phyloP scores from a whole-genome alignment of 2,329 filamentous ascomycete species.

The Conoideocrella luteorostrata region DNA sequence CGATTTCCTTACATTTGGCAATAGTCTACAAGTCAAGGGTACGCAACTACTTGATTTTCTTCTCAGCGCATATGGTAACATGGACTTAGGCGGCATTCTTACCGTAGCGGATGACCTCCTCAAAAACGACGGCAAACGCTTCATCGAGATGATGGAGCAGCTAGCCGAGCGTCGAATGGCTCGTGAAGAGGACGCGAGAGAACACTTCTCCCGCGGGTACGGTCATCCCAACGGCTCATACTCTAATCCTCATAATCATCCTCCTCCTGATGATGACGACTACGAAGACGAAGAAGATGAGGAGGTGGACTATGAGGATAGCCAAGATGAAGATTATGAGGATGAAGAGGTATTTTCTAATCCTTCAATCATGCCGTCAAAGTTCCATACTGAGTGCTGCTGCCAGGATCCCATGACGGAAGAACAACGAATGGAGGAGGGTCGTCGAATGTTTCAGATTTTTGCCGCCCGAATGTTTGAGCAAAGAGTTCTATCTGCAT shows the following conservation, averaged over 20 bases:
- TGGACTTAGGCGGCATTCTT: slow-evolving; percentile 79
- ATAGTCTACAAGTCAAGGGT: slow-evolving; percentile 90
- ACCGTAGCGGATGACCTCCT: slow-evolving; percentile 97
- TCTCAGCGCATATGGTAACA: slow-evolving; percentile 39
- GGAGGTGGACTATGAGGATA: slow-evolving; percentile 55
- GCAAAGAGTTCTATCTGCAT: slow-evolving; percentile 92
- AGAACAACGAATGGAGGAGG: slow-evolving; percentile 98
- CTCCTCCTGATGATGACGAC: slow-evolving; percentile 71
- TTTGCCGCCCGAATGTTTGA: slow-evolving; percentile 99
- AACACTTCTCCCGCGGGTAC: slow-evolving; percentile 54
- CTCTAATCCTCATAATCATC: slow-evolving; percentile 60
- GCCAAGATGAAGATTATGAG: slow-evolving; percentile 60
- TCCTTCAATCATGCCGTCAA: slow-evolving; percentile 32
- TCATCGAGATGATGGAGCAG: slow-evolving; percentile 99
- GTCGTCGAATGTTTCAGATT: slow-evolving; percentile 97
- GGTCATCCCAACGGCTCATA: slow-evolving; percentile 55
- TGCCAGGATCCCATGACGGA: slow-evolving; percentile 90
- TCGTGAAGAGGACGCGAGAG: slow-evolving; percentile 77
- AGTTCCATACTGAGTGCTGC: slow-evolving; percentile 38
- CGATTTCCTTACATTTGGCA: slow-evolving; percentile 97
- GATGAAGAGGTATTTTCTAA: slow-evolving; percentile 68
- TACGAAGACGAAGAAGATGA: slow-evolving; percentile 62
- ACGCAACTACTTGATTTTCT: slow-evolving; percentile 42
- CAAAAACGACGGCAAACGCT: slow-evolving; percentile 98
- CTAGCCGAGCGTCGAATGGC: slow-evolving; percentile 95